Evolutionary conservation across 495 filamentous ascomycete genomes (phyloP).

Genomic region (Xylaria nigripes): DNA sequence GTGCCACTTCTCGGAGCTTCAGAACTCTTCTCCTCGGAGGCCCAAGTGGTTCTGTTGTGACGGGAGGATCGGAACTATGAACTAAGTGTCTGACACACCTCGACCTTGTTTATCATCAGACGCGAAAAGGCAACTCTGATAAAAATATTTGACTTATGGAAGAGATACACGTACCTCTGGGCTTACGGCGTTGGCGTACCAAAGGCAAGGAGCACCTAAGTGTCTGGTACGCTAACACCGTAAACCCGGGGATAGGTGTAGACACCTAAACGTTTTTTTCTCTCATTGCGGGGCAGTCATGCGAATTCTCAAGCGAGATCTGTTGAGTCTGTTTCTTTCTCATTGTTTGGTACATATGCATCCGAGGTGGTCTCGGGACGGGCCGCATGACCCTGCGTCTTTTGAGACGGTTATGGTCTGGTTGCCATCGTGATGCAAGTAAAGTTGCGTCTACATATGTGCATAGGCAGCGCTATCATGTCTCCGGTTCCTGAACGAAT

Average conservation of each 20-base stretch:
- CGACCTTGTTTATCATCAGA: conserved; percentile 92
- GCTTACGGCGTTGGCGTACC: too few relatives aligned
- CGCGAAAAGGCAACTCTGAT: conserved; percentile 99
- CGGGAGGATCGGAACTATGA: conserved; percentile 67
- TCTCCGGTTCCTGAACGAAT: not conserved
- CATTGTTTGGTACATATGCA: not conserved
- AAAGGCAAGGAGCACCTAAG: too few relatives aligned
- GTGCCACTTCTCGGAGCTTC: conserved; percentile 56
- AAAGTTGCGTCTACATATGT: not conserved
- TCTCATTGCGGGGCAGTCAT: not conserved
- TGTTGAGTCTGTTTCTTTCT: not conserved
- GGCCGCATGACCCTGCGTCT: not conserved
- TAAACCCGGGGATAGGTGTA: too few relatives aligned
- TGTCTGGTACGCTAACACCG: too few relatives aligned
- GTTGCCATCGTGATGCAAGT: not conserved
- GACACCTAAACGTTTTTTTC: too few relatives aligned
- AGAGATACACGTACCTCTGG: conserved; percentile 8
- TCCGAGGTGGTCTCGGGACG: not conserved
- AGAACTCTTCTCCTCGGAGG: conserved; percentile 75
- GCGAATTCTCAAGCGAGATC: conserved; percentile 1
- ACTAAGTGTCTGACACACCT: conserved; percentile 97
- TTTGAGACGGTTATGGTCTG: not conserved
- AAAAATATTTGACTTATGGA: conserved; percentile 30
- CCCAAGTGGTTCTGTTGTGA: conserved; percentile 77
- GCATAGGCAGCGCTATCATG: not conserved